These are phyloP conservation scores for Leishmania arabica DNA, from an alignment of 208 protist genomes.

Conservation along the genomic window DNA sequence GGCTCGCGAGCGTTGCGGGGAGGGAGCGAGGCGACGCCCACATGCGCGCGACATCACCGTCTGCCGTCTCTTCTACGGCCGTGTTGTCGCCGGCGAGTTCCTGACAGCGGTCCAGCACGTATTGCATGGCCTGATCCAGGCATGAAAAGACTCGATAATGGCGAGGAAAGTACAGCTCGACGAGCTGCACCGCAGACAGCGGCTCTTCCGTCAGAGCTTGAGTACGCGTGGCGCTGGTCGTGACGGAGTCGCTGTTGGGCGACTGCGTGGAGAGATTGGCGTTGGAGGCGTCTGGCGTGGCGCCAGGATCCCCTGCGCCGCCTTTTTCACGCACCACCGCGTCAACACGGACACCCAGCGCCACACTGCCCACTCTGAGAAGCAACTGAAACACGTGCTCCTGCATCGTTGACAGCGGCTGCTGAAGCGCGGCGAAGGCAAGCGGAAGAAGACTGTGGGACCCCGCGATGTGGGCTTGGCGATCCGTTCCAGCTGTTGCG, in stretches of 20 bases:
- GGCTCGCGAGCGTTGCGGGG: slow-evolving; percentile 1
- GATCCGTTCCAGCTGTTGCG: neutral
- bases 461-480: neutral
- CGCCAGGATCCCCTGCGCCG: slow-evolving; percentile 3
- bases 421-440: slow-evolving; percentile 31
- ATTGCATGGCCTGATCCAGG: slow-evolving; percentile 41
- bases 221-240: slow-evolving; percentile 11
- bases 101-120: slow-evolving; percentile 5
- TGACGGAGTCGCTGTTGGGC: neutral
- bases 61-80: neutral
- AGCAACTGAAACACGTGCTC: slow-evolving; percentile 28
- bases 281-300: neutral
- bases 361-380: slow-evolving; percentile 27
- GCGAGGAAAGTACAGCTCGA: slow-evolving; percentile 48
- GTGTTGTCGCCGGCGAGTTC: neutral
- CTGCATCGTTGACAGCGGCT: slow-evolving; percentile 39
- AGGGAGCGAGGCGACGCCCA: neutral
- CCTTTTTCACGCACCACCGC: slow-evolving; percentile 40
- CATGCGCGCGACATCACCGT: neutral
- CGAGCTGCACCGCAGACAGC: slow-evolving; percentile 12
- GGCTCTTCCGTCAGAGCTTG: neutral
- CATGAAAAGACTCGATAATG: slow-evolving; percentile 34
- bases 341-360: slow-evolving; percentile 30
- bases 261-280: neutral
- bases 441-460: slow-evolving; percentile 1